These are phyloP conservation scores for Suillus americanus DNA, from an alignment of 768 basidiomycete species.

Conservation along the genomic window DNA sequence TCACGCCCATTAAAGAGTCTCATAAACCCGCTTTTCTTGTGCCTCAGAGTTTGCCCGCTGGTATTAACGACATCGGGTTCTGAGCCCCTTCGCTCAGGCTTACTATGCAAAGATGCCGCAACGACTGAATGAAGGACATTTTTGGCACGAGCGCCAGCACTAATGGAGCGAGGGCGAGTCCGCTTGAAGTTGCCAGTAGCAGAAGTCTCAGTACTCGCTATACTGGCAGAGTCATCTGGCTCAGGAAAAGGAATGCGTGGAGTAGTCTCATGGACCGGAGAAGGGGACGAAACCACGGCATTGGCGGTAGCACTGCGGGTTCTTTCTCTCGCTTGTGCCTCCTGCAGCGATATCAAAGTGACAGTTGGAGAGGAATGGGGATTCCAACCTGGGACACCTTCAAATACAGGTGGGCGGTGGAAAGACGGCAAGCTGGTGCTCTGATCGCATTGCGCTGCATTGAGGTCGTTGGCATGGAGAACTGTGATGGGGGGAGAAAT, in stretches of 20 bases:
- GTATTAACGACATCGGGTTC: constrained; percentile 30
- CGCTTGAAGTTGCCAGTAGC: constrained; percentile 19
- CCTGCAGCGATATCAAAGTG: constrained; percentile 72
- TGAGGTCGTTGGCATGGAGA: constrained; percentile 26
- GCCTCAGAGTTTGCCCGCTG: constrained; percentile 52
- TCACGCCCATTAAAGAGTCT: constrained; percentile 66
- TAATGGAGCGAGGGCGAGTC: constrained; percentile 59
- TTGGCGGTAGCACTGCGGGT: constrained; percentile 50
- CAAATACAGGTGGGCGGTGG: constrained; percentile 31
- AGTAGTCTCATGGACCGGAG: constrained; percentile 26
- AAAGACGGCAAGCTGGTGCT: constrained; percentile 30
- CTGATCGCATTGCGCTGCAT: constrained; percentile 28
- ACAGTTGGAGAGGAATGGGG: constrained; percentile 53
- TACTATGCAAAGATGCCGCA: constrained; percentile 29
- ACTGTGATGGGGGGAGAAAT: constrained; percentile 58
- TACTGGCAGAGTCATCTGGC: constrained; percentile 28
- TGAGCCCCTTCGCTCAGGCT: constrained; percentile 43
- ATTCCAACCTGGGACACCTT: constrained; percentile 47
- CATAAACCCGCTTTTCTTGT: constrained; percentile 84
- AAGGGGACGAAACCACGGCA: constrained; percentile 23
- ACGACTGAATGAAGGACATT: constrained; percentile 37
- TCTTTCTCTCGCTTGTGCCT: constrained; percentile 70
- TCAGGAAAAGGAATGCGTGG: constrained; percentile 33
- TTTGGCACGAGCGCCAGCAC: constrained; percentile 56
- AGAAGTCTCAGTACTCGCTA: constrained; percentile 15